Evolutionary conservation across 306 rosid genomes (phyloP).

Genomic region (Castanea mollissima): DNA sequence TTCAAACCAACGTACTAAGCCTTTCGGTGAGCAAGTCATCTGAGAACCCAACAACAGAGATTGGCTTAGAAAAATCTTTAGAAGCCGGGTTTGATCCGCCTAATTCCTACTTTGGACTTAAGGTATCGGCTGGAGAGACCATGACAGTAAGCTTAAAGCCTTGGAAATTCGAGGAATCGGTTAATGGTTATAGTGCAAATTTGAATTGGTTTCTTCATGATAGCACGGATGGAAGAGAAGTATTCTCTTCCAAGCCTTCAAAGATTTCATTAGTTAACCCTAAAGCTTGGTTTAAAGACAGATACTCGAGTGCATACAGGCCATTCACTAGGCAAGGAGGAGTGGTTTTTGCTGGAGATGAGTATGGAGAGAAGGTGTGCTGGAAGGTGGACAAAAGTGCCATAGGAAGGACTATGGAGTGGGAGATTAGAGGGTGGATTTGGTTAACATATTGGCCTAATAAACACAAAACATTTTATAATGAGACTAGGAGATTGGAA

Average conservation of each 20-base stretch:
- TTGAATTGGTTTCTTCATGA: slow-evolving; percentile 88
- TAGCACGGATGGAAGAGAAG: slow-evolving; percentile 70
- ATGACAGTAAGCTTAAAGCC: slow-evolving; percentile 64
- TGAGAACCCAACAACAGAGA: slow-evolving; percentile 65
- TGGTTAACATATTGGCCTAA: slow-evolving; percentile 96
- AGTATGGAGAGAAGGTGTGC: slow-evolving; percentile 69
- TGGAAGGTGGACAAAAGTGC: slow-evolving; percentile 81
- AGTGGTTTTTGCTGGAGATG: slow-evolving; percentile 78
- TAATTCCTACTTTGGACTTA: slow-evolving; percentile 55
- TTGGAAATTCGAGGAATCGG: slow-evolving; percentile 87
- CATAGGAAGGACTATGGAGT: slow-evolving; percentile 71
- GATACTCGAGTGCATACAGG: slow-evolving; percentile 77
- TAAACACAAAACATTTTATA: slow-evolving; percentile 60
- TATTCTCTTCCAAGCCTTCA: slow-evolving; percentile 72
- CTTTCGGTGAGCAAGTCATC: slow-evolving; percentile 86
- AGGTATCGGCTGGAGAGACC: slow-evolving; percentile 62
- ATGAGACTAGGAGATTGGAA: slow-evolving; percentile 77
- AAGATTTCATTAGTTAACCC: slow-evolving; percentile 66
- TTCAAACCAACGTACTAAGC: slow-evolving; percentile 57
- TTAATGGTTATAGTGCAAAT: slow-evolving; percentile 69
- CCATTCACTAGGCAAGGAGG: slow-evolving; percentile 94
- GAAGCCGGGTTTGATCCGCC: slow-evolving; percentile 75
- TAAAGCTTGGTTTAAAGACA: slow-evolving; percentile 70
- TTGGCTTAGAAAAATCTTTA: slow-evolving; percentile 54
- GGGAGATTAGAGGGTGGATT: slow-evolving; percentile 90